phyloP scores from a whole-genome alignment of 2,329 filamentous ascomycete genomes.

The Fusarium sororula region DNA sequence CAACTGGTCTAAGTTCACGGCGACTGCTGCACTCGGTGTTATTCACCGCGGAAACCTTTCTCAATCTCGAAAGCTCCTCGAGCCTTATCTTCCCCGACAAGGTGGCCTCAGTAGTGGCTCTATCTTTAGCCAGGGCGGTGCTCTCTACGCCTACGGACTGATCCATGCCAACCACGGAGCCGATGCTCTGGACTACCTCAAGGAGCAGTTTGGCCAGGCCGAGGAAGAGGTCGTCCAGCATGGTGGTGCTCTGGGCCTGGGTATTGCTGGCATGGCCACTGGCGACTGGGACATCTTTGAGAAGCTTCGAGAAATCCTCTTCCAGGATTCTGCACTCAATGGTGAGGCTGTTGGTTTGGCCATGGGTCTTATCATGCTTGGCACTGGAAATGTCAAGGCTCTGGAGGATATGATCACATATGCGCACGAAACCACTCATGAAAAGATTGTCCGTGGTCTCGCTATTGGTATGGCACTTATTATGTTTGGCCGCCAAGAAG shows the following conservation, averaged over 20 bases:
- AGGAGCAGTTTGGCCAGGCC: conserved; percentile 76
- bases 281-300: conserved; percentile 92
- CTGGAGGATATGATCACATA: conserved; percentile 98
- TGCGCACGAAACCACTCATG: conserved; percentile 96
- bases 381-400: conserved; percentile 93
- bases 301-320: conserved; percentile 87
- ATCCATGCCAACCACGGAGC: conserved; percentile 98
- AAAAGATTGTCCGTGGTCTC: conserved; percentile 97
- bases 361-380: conserved; percentile 98
- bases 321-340: conserved; percentile 93
- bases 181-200: conserved; percentile 83
- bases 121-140: conserved; percentile 94
- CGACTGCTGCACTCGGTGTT: conserved; percentile 93
- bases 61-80: conserved; percentile 90
- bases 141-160: conserved; percentile 91
- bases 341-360: conserved; percentile 94
- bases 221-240: conserved; percentile 96
- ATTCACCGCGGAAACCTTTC: conserved; percentile 96
- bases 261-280: conserved; percentile 97
- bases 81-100: conserved; percentile 89
- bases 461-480: conserved; percentile 97
- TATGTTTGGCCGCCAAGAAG: conserved; percentile 96
- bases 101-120: conserved; percentile 81
- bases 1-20: conserved; percentile 99
- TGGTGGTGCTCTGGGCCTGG: conserved; percentile 91